Conservation (phyloP, 805 yeast genomes). For the Priceomyces carsonii region DNA sequence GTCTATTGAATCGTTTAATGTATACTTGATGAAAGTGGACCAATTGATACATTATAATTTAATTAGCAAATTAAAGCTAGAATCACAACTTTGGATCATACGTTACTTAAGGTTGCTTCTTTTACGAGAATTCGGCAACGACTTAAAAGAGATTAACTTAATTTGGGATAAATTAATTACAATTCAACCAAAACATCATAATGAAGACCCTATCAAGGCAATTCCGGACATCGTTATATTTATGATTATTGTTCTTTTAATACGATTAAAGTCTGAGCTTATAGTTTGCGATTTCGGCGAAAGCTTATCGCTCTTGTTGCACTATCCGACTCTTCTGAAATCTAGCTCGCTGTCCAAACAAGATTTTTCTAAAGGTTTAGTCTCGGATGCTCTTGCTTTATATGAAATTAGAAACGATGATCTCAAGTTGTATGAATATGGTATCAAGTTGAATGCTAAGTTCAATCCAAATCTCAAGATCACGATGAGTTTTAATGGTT, state of each 20-base stretch:
- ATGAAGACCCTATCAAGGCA: slow-evolving; percentile 8
- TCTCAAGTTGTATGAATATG: slow-evolving; percentile 39
- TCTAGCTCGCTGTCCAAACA: slow-evolving; percentile 20
- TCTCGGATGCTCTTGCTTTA: slow-evolving; percentile 31
- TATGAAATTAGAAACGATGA: slow-evolving; percentile 34
- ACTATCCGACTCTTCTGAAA: slow-evolving; percentile 42
- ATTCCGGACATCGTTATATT: slow-evolving; percentile 42
- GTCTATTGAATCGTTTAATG: slow-evolving; percentile 50
- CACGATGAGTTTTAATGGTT: slow-evolving; percentile 24
- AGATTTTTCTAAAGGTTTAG: slow-evolving; percentile 21
- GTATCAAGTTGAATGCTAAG: slow-evolving; percentile 39
- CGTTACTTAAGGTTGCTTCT: slow-evolving; percentile 49
- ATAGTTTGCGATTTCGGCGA: slow-evolving; percentile 54
- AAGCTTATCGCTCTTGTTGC: slow-evolving; percentile 48
- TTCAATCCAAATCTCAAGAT: slow-evolving; percentile 39
- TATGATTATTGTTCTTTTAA: slow-evolving; percentile 42
- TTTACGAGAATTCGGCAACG: slow-evolving; percentile 48
- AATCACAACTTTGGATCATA: slow-evolving; percentile 57
- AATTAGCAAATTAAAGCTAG: slow-evolving; percentile 44
- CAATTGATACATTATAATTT: slow-evolving; percentile 47
- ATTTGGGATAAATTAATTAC: slow-evolving; percentile 54
- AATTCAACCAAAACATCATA: slow-evolving; percentile 7
- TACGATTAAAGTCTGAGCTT: slow-evolving; percentile 45
- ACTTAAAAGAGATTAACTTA: slow-evolving; percentile 30
- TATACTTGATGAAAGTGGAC: slow-evolving; percentile 50